These are phyloP conservation scores for Debaryomycetaceae sp. DNA, from an alignment of 1,139 yeast genomes.

Conservation along the genomic window DNA sequence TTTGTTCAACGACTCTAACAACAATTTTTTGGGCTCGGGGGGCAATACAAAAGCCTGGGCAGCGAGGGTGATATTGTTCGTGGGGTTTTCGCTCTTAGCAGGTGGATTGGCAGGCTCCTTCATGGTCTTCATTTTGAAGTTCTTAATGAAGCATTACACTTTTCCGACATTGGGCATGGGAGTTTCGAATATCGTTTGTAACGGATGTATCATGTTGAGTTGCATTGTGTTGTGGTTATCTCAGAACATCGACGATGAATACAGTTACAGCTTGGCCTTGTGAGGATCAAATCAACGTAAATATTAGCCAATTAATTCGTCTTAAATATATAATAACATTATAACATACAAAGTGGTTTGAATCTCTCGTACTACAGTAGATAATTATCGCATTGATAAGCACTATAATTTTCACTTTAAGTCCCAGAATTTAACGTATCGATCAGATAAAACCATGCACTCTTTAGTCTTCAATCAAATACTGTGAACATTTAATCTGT, in stretches of 20 bases:
- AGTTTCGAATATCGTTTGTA: constrained; percentile 78
- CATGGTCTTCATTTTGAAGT: constrained; percentile 82
- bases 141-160: constrained; percentile 68
- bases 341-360: neutral
- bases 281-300: constrained; percentile 17
- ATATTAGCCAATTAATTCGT: neutral
- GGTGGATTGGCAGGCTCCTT: constrained; percentile 94
- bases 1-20: constrained; percentile 54
- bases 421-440: neutral
- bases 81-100: constrained; percentile 89
- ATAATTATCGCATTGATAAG: neutral
- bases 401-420: neutral
- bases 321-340: neutral
- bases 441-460: neutral
- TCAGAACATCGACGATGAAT: constrained; percentile 93
- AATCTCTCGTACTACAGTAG: neutral
- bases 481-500: neutral
- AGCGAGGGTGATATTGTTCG: constrained; percentile 81
- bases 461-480: neutral
- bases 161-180: constrained; percentile 97
- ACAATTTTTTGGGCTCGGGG: constrained; percentile 48
- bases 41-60: constrained; percentile 75
- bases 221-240: constrained; percentile 89
- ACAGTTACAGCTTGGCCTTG: constrained; percentile 83
- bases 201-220: constrained; percentile 78